phyloP scores from a whole-genome alignment of 331 rosid species.

The Spiraea crenata region DNA sequence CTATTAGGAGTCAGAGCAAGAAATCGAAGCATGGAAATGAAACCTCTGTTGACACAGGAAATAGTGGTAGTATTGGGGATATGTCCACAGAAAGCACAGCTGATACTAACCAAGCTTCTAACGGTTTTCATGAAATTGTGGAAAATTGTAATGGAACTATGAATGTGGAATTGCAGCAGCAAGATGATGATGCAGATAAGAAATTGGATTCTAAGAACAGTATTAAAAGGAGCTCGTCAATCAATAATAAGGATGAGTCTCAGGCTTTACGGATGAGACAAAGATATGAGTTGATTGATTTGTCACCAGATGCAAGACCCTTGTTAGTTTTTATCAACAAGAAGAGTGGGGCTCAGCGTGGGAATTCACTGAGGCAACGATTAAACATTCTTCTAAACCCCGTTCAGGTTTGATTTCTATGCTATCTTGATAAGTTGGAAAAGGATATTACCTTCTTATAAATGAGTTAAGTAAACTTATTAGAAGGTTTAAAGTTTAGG shows the following conservation, averaged over 20 bases:
- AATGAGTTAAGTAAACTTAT: background rate
- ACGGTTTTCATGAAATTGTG: conserved; percentile 62
- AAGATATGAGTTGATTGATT: conserved; percentile 70
- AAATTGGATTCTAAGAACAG: conserved; percentile 54
- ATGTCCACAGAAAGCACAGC: conserved; percentile 67
- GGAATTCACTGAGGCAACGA: conserved; percentile 81
- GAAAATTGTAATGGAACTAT: conserved; percentile 46
- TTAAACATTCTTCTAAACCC: conserved; percentile 86
- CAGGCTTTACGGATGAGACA: conserved; percentile 55
- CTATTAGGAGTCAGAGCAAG: conserved; percentile 80
- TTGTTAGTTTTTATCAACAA: conserved; percentile 89
- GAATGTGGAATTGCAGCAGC: conserved; percentile 49
- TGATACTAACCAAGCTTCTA: conserved; percentile 46
- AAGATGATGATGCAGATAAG: conserved; percentile 52
- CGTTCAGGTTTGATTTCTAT: conserved; percentile 67
- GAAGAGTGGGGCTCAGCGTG: conserved; percentile 99
- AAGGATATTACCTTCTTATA: background rate
- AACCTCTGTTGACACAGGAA: conserved; percentile 53
- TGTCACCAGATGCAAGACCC: conserved; percentile 91
- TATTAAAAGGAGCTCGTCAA: conserved; percentile 47
- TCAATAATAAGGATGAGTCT: conserved; percentile 66
- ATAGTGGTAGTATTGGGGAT: conserved; percentile 55
- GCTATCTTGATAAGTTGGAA: conserved; percentile 16
- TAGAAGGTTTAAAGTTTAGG: too few species aligned
- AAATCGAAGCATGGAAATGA: conserved; percentile 73